Conservation (phyloP, 345 rosid genomes). For the Eucalyptus sp. region DNA sequence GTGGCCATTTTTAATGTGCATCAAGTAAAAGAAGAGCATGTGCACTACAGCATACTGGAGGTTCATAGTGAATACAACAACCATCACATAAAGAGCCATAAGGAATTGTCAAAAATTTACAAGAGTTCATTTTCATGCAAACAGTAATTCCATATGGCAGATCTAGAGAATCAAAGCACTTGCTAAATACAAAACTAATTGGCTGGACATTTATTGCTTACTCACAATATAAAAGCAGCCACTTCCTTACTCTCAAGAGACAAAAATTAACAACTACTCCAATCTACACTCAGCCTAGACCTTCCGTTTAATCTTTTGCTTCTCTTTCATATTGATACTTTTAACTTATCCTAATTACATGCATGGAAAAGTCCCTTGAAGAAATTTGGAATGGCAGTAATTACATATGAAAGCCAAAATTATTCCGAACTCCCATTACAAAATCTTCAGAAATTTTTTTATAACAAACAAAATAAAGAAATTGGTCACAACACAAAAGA, state of each 20-base stretch:
- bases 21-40: background rate
- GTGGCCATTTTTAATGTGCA: background rate
- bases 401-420: background rate
- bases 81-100: background rate
- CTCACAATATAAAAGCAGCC: background rate
- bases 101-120: background rate
- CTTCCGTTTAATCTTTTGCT: background rate
- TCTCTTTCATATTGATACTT: background rate
- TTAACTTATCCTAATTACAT: background rate
- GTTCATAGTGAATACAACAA: background rate
- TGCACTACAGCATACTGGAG: background rate
- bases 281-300: background rate
- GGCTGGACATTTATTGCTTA: background rate
- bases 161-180: background rate
- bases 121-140: background rate
- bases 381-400: background rate
- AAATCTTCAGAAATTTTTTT: background rate
- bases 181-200: background rate
- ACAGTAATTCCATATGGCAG: background rate
- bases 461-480: background rate
- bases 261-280: background rate
- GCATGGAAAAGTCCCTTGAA: background rate
- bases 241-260: background rate
- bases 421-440: background rate
- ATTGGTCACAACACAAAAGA: background rate